These are phyloP conservation scores for Saccharomycopsis lassenensis DNA, from an alignment of 805 yeast species.

Conservation along the genomic window DNA sequence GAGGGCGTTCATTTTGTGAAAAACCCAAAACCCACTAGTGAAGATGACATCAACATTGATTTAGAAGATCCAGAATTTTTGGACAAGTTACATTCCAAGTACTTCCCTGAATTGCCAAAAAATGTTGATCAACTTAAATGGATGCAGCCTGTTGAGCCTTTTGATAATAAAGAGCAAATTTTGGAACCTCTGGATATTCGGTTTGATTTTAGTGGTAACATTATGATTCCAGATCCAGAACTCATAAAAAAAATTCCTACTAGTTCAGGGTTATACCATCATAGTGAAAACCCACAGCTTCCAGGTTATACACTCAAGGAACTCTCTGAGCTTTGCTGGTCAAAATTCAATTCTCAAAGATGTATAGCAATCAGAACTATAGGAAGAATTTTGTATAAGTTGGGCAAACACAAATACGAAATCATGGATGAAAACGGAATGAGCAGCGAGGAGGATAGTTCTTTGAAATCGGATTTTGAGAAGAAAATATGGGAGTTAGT, in stretches of 20 bases:
- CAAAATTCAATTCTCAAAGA: slow-evolving; percentile 75
- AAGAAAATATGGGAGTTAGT: slow-evolving; percentile 61
- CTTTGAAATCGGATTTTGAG: slow-evolving; percentile 34
- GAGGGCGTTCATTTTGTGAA: slow-evolving; percentile 55
- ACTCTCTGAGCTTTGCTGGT: slow-evolving; percentile 65
- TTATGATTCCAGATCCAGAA: slow-evolving; percentile 49
- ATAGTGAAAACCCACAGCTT: slow-evolving; percentile 73
- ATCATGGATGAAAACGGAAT: slow-evolving; percentile 37
- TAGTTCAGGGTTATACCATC: slow-evolving; percentile 76
- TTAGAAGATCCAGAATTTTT: slow-evolving; percentile 70
- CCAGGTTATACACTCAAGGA: slow-evolving; percentile 91
- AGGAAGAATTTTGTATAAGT: slow-evolving; percentile 77
- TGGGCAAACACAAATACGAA: slow-evolving; percentile 52
- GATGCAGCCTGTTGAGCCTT: slow-evolving; percentile 66
- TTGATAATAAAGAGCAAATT: slow-evolving; percentile 28
- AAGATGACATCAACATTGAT: slow-evolving; percentile 35
- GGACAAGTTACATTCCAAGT: slow-evolving; percentile 70
- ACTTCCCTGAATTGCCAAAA: slow-evolving; percentile 80
- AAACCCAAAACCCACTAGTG: slow-evolving; percentile 28
- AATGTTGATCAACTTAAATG: slow-evolving; percentile 78
- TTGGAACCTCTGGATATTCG: slow-evolving; percentile 44
- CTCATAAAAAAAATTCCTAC: slow-evolving; percentile 34
- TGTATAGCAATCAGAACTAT: slow-evolving; percentile 76
- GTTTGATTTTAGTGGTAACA: slow-evolving; percentile 78
- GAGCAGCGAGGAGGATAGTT: slow-evolving; percentile 28